Evolutionary conservation across 2,329 filamentous ascomycete species (phyloP), one percentile per base, ranked within the genome.

Genomic region (Colletotrichum plurivorum): DNA sequence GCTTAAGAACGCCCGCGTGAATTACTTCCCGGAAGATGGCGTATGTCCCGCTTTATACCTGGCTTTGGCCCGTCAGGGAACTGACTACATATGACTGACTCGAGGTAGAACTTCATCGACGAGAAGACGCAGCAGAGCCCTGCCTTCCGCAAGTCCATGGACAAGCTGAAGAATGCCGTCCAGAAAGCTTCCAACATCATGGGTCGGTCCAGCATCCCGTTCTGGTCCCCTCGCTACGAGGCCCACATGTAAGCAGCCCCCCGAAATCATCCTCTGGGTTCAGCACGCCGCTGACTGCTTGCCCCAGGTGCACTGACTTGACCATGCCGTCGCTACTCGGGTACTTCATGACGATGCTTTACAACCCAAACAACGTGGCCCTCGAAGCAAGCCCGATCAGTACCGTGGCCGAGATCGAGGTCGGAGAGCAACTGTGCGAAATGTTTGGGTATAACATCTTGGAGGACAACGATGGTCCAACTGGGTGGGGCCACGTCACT

Each of bases 281-380:
- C 9, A 36, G 31, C 31, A 36, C 7, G 31, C 7, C 31, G 3
- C 31, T 36, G 31, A 36, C 31, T 36, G 31, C 31, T 10, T 36
- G 31, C 31, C 31, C 7, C 62, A 74, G 73, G 71, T 76, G 76
- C 57, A 81, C 78, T 20, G 79, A 85, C 64, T 56, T 84, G 73
- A 79, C 75, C 54, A 84, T 84, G 80, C 75, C 83, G 0, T 77
- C 79, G 1, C 60, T 84, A 3, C 75, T 85, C 3, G 83, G 83
- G 1, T 85, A 85, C 71, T 82, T 85, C 31, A 83, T 83, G 77
- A 83, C 83, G 0, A 85, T 85, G 83, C 41, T 86, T 25, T 85
- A 84, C 67, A 85, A 86, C 55, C 83, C 84, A 0, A 86, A 86
- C 75, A 86, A 85, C 43, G 80, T 85, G 1, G 76, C 83, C 1